Conservation (phyloP, 768 basidiomycete genomes). For the Trametes coccinea region DNA sequence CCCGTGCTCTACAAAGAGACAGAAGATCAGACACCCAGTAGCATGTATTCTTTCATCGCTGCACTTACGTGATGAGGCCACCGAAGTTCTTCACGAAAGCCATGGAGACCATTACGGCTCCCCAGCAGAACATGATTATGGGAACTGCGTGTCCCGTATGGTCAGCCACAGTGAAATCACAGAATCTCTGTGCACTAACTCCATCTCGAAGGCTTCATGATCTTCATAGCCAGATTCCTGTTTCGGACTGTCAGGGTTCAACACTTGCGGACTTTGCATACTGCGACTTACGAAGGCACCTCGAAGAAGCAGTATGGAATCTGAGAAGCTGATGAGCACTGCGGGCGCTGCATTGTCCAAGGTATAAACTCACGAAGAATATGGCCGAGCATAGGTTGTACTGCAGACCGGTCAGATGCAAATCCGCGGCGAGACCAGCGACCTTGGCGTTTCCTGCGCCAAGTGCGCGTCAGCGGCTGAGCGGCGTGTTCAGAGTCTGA, state of each 20-base stretch:
- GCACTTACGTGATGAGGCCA: constrained; percentile 6
- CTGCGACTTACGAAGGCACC: constrained; percentile 9
- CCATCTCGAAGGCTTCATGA: constrained; percentile 8
- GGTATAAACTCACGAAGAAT: constrained; percentile 6
- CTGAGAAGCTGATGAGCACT: background rate
- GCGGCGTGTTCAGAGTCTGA: too few species aligned
- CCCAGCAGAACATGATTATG: constrained; percentile 15
- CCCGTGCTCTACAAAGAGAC: background rate
- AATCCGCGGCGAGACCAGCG: constrained; percentile 7
- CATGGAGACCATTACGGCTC: constrained; percentile 5
- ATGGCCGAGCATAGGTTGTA: constrained; percentile 11
- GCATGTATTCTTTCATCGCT: background rate
- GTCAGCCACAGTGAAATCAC: too few species aligned
- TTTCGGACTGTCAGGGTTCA: too few species aligned
- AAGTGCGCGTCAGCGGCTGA: background rate
- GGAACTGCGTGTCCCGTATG: constrained; percentile 1
- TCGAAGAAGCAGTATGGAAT: constrained; percentile 17
- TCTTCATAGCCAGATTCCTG: constrained; percentile 16
- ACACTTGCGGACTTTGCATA: too few species aligned
- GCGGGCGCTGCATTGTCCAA: background rate
- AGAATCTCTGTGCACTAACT: background rate
- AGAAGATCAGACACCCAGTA: background rate
- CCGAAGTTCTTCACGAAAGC: constrained; percentile 15
- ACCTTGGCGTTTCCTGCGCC: constrained; percentile 14
- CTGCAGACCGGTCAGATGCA: constrained; percentile 10